Evolutionary conservation across 2,329 filamentous ascomycete species (phyloP).

Genomic region (Purpureocillium lavendulum): DNA sequence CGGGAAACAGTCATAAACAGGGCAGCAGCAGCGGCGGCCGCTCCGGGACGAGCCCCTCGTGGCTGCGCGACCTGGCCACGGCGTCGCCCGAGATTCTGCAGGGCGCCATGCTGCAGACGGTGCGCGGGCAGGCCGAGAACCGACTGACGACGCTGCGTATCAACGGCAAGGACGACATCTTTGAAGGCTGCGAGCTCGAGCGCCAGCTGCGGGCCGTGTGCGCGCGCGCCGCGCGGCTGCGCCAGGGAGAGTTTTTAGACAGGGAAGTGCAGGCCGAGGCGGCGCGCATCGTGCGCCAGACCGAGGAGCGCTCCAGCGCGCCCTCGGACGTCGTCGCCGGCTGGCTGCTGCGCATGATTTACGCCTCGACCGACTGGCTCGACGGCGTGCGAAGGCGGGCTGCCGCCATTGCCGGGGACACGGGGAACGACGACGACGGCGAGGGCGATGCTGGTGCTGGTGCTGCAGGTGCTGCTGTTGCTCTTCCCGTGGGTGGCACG

Average conservation of each 20-base stretch:
- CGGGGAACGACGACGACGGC: too few species aligned
- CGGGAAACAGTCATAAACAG: too few species aligned
- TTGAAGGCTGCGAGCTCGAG: constrained; percentile 13
- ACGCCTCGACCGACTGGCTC: background rate
- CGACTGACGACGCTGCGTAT: constrained; percentile 11
- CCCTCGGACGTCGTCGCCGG: background rate
- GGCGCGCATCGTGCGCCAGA: background rate
- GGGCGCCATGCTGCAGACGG: constrained; percentile 10
- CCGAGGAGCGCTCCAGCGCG: background rate
- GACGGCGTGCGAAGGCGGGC: too few species aligned
- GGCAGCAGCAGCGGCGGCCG: too few species aligned
- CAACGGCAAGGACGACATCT: constrained; percentile 13
- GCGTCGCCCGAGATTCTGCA: constrained; percentile 7
- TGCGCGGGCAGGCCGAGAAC: constrained; percentile 8
- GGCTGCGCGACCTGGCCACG: constrained; percentile 16
- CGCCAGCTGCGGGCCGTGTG: constrained; percentile 1
- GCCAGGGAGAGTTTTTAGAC: background rate
- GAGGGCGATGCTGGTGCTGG: too few species aligned
- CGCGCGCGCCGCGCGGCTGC: background rate
- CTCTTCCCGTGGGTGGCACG: too few species aligned
- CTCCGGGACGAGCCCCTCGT: constrained; percentile 5
- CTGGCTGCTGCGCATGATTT: background rate
- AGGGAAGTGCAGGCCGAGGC: background rate
- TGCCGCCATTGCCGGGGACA: too few species aligned
- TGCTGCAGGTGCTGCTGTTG: too few species aligned